Evolutionary conservation across 176 grass and related monocot species (phyloP).

Genomic region (Guadua angustifolia): DNA sequence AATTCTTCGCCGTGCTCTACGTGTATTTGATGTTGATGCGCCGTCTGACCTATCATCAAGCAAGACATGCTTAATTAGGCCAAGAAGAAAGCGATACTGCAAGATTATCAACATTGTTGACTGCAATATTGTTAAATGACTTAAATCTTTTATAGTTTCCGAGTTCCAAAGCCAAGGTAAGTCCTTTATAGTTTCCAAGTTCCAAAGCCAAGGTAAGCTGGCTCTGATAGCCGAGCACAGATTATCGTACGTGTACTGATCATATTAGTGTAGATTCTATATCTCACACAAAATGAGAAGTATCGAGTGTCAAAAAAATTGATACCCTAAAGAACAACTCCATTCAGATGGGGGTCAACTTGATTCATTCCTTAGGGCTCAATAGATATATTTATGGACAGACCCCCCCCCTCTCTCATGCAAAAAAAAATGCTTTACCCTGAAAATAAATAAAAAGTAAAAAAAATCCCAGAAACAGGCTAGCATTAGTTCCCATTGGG

Average conservation of each 20-base stretch:
- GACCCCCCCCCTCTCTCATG: no score
- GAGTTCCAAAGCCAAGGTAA: neutral
- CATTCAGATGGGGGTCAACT: neutral
- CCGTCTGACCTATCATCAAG: conserved; percentile 84
- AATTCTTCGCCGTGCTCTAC: conserved; percentile 63
- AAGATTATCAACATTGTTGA: conserved; percentile 26
- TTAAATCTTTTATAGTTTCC: conserved; percentile 26
- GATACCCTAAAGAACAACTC: neutral
- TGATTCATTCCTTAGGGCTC: neutral
- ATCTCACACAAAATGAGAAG: conserved; percentile 12
- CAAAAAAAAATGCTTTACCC: no score
- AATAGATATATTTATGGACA: neutral
- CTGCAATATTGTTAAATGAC: conserved; percentile 7
- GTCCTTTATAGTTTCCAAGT: conserved; percentile 23
- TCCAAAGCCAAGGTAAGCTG: neutral
- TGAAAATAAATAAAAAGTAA: no score
- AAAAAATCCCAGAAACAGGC: no score
- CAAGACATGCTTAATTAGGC: no score
- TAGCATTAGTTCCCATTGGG: no score
- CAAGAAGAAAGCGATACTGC: conserved; percentile 20
- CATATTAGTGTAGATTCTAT: conserved; percentile 2
- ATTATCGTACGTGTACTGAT: neutral
- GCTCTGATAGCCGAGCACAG: conserved; percentile 17
- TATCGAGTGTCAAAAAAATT: neutral
- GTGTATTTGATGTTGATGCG: conserved; percentile 75